Conservation (phyloP, 345 rosid genomes). For the Kernera saxatilis region DNA sequence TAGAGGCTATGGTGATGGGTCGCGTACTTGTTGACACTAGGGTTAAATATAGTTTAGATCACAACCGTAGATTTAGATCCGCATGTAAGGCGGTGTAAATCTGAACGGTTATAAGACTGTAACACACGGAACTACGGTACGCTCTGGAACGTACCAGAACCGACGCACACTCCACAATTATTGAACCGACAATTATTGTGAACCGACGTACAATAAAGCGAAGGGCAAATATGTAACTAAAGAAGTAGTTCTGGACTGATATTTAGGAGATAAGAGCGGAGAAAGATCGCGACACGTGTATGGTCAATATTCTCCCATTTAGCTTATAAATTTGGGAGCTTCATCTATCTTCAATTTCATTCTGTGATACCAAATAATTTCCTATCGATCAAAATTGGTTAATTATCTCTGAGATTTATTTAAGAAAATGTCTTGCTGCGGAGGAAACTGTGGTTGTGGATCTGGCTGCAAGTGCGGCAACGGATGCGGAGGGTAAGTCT, state of each 20-base stretch:
- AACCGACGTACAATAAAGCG: slow-evolving; percentile 13
- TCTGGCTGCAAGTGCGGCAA: slow-evolving; percentile 58
- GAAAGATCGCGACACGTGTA: slow-evolving; percentile 42
- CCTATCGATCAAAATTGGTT: neutral
- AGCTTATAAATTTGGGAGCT: slow-evolving; percentile 34
- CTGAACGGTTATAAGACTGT: slow-evolving; percentile 5
- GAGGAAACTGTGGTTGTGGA: slow-evolving; percentile 63
- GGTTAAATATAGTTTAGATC: neutral
- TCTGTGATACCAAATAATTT: neutral
- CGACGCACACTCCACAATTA: slow-evolving; percentile 6
- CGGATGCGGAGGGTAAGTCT: slow-evolving; percentile 53
- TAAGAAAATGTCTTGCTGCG: slow-evolving; percentile 64
- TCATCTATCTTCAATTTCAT: neutral
- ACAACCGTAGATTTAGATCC: slow-evolving; percentile 11
- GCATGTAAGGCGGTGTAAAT: neutral
- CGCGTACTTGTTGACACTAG: neutral
- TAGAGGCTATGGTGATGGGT: too few relatives aligned
- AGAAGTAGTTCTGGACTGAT: neutral
- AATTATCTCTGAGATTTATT: neutral
- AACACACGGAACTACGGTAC: slow-evolving; percentile 6
- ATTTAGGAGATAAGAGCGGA: slow-evolving; percentile 29
- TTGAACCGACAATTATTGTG: neutral
- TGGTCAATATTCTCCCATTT: slow-evolving; percentile 26
- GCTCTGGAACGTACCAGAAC: slow-evolving; percentile 14
- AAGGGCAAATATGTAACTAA: slow-evolving; percentile 10